Conservation (phyloP, 306 rosid genomes). For the Vachellia collinsii region DNA sequence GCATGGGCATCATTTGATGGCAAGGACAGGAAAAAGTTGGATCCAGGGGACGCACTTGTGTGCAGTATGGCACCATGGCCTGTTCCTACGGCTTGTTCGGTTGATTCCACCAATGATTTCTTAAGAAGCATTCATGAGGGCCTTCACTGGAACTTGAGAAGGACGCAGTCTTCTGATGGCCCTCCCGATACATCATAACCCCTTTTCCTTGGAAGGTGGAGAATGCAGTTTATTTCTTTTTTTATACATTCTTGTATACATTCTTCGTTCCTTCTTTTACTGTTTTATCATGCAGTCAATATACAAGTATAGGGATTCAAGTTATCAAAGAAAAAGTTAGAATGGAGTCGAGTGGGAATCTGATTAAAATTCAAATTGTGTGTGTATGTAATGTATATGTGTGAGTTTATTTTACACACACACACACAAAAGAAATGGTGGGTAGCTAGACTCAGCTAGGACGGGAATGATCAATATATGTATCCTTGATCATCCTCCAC, state of each 20-base stretch:
- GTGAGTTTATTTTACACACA: no score
- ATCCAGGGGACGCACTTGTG: conserved; percentile 90
- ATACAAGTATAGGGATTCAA: background rate
- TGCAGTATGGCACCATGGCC: conserved; percentile 99
- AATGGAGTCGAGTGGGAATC: background rate
- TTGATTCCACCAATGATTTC: conserved; percentile 88
- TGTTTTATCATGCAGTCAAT: background rate
- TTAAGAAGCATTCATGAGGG: conserved; percentile 90
- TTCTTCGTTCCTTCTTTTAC: background rate
- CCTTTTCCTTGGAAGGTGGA: no score
- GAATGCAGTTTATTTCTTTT: background rate
- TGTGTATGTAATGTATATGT: no score
- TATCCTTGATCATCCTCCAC: no score
- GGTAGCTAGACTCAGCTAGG: no score
- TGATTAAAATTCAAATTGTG: background rate
- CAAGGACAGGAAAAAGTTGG: conserved; percentile 79
- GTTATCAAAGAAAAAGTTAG: background rate
- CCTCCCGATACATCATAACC: conserved; percentile 55
- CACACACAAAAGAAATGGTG: no score
- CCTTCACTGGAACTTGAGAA: conserved; percentile 96
- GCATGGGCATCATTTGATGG: conserved; percentile 99
- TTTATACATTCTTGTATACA: background rate
- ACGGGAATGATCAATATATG: no score
- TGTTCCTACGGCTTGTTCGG: conserved; percentile 88
- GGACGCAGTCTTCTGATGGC: conserved; percentile 79